phyloP scores from a whole-genome alignment of 164 flowering plant species.

The Nelumbo lutea region DNA sequence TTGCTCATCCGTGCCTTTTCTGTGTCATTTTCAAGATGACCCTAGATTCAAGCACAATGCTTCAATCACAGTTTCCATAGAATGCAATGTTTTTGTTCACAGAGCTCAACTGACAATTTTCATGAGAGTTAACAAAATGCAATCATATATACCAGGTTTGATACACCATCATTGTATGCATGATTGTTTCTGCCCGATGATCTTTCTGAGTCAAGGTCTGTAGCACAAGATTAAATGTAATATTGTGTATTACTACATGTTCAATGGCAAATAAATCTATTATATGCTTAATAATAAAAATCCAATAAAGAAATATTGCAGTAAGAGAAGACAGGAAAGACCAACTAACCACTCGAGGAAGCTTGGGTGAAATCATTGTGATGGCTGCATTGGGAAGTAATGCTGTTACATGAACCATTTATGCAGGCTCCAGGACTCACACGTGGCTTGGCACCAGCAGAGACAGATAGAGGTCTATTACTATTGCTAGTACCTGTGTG shows the following conservation, averaged over 20 bases:
- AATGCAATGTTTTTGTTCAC: background rate
- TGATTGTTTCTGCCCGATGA: slow-evolving; percentile 20
- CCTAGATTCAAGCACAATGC: slow-evolving; percentile 20
- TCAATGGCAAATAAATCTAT: background rate
- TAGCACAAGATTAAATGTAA: background rate
- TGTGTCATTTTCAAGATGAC: slow-evolving; percentile 21
- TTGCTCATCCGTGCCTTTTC: slow-evolving; percentile 16
- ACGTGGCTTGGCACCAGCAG: slow-evolving; percentile 18
- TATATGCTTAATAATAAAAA: background rate
- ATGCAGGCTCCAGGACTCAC: slow-evolving; percentile 9
- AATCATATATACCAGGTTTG: slow-evolving; percentile 27
- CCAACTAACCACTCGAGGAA: slow-evolving; percentile 36
- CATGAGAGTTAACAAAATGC: background rate
- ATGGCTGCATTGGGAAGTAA: slow-evolving; percentile 19
- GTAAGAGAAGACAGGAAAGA: background rate
- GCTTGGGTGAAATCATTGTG: slow-evolving; percentile 23
- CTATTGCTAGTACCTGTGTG: slow-evolving; percentile 31
- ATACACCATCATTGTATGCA: slow-evolving; percentile 15
- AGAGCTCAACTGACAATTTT: background rate
- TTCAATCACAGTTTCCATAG: slow-evolving; percentile 2
- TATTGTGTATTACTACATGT: too few species aligned
- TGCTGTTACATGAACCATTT: slow-evolving; percentile 23
- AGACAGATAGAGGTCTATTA: slow-evolving; percentile 16
- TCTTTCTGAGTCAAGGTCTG: slow-evolving; percentile 41
- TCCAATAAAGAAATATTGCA: background rate